Evolutionary conservation across 108 stramenopile species (phyloP).

Genomic region (Cyclotella kingstonii): DNA sequence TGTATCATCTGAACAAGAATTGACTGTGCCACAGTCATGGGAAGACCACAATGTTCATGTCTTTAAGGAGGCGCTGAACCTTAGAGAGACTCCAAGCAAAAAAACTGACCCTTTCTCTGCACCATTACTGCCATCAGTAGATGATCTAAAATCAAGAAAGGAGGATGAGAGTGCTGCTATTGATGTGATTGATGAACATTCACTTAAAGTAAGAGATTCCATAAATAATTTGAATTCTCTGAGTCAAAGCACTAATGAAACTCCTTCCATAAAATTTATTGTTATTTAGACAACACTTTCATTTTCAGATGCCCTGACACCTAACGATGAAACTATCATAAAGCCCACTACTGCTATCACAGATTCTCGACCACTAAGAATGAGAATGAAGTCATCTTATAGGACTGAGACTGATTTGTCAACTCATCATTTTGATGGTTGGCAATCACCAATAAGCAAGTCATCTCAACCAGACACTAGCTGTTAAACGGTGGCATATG

Average conservation of each 20-base stretch:
- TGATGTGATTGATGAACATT: neutral
- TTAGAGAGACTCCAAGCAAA: neutral
- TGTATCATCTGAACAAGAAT: slow-evolving; percentile 6
- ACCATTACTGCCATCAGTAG: slow-evolving; percentile 20
- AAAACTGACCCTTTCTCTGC: neutral
- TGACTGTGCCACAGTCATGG: slow-evolving; percentile 20
- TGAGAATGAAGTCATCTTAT: slow-evolving; percentile 24
- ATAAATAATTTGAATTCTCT: neutral
- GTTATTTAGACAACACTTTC: slow-evolving; percentile 17
- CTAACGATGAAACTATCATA: slow-evolving; percentile 15
- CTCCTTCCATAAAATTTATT: neutral
- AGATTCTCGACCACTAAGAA: slow-evolving; percentile 36
- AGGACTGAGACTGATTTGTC: slow-evolving; percentile 19
- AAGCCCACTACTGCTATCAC: slow-evolving; percentile 25
- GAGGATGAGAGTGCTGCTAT: slow-evolving; percentile 2
- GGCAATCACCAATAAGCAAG: slow-evolving; percentile 28
- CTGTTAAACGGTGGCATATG: too few species aligned
- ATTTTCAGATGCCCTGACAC: slow-evolving; percentile 36
- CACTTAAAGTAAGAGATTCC: slow-evolving; percentile 4
- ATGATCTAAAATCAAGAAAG: slow-evolving; percentile 17
- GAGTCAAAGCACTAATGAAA: neutral
- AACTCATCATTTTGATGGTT: slow-evolving; percentile 42
- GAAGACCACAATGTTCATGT: slow-evolving; percentile 15
- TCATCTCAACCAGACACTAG: neutral
- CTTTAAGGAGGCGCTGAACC: slow-evolving; percentile 12